phyloP scores from a whole-genome alignment of 331 rosid species.

The Quercus phellos region DNA sequence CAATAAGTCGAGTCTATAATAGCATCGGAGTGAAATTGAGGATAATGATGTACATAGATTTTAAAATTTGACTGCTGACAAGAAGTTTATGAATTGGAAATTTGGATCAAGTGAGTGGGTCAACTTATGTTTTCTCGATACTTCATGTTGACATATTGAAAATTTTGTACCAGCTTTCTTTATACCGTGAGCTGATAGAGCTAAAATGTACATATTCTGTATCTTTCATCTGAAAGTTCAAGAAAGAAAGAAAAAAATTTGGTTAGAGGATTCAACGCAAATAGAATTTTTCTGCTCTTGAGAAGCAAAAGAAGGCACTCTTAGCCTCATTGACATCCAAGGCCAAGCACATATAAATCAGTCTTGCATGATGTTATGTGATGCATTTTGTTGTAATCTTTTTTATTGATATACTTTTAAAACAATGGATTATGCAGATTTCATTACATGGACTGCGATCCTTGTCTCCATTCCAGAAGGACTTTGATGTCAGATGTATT shows the following conservation, averaged over 20 bases:
- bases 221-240: neutral
- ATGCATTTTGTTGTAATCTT: neutral
- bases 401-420: neutral
- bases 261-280: neutral
- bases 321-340: neutral
- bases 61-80: too few species aligned
- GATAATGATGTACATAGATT: too few species aligned
- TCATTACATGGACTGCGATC: constrained; percentile 49
- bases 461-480: constrained; percentile 10
- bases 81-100: too few species aligned
- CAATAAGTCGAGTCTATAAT: too few species aligned
- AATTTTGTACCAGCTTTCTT: neutral
- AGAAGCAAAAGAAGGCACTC: neutral
- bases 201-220: neutral
- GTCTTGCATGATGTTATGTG: neutral
- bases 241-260: neutral
- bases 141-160: neutral
- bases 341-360: neutral
- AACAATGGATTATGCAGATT: constrained; percentile 45
- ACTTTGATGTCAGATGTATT: neutral
- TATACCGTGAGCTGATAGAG: neutral
- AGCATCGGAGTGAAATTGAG: too few species aligned
- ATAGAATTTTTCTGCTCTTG: neutral
- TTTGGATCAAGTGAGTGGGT: too few species aligned
- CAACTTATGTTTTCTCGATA: too few species aligned